Conservation (phyloP, 108 stramenopile species). For the Nitzschia putrida region DNA sequence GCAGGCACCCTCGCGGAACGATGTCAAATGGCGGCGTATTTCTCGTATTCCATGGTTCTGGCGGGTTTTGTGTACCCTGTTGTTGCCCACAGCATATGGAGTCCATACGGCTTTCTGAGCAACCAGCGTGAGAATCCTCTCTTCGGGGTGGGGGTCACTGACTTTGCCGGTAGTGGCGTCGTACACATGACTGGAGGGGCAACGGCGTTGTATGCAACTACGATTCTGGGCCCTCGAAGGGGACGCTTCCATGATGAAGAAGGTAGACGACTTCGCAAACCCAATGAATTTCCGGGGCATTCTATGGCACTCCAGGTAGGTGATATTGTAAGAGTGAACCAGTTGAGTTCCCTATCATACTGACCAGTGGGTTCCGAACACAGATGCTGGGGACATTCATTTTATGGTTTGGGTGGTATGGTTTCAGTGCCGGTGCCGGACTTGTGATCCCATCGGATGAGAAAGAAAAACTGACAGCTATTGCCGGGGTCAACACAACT, state of each 20-base stretch:
- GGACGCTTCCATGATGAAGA: constrained; percentile 80
- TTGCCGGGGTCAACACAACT: constrained; percentile 87
- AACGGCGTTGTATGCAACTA: constrained; percentile 82
- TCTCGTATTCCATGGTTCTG: constrained; percentile 69
- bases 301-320: constrained; percentile 79
- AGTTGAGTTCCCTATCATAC: background rate
- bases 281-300: constrained; percentile 71
- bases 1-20: constrained; percentile 78
- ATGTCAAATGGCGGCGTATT: constrained; percentile 78
- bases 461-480: constrained; percentile 52
- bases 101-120: constrained; percentile 64
- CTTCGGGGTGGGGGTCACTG: constrained; percentile 78
- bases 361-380: background rate
- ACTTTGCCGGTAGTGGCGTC: constrained; percentile 92
- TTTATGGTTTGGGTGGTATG: constrained; percentile 96
- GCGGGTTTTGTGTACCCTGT: constrained; percentile 89
- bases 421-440: constrained; percentile 90
- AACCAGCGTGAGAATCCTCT: constrained; percentile 50
- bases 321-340: background rate
- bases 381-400: constrained; percentile 60
- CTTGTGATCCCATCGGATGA: constrained; percentile 46
- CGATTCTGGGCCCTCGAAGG: constrained; percentile 81
- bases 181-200: constrained; percentile 92
- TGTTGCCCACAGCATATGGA: constrained; percentile 84
- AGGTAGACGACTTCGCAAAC: constrained; percentile 65